Evolutionary conservation across 768 basidiomycete species (phyloP).

Genomic region (Suillus weaverae): DNA sequence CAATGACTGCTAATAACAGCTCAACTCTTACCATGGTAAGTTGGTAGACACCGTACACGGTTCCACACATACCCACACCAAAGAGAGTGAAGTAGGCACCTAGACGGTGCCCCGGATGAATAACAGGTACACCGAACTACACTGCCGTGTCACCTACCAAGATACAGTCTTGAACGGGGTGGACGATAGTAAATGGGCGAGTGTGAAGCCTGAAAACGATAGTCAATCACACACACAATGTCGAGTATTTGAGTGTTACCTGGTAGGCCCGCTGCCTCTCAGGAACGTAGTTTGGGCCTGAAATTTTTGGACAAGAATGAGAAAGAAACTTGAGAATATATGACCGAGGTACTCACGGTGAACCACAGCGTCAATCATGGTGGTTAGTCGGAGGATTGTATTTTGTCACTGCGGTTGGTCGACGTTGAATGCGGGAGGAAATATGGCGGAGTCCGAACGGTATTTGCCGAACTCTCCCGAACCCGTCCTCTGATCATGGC

Average conservation of each 20-base stretch:
- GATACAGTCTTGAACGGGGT: constrained; percentile 62
- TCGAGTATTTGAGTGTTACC: constrained; percentile 37
- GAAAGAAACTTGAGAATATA: neutral
- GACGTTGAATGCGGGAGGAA: constrained; percentile 17
- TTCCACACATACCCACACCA: constrained; percentile 52
- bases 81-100: constrained; percentile 58
- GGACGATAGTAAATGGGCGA: constrained; percentile 58
- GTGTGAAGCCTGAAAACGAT: constrained; percentile 35
- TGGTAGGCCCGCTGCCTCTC: constrained; percentile 69
- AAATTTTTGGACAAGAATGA: constrained; percentile 9
- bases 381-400: constrained; percentile 16
- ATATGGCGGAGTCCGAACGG: constrained; percentile 34
- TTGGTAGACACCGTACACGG: constrained; percentile 48
- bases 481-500: constrained; percentile 46
- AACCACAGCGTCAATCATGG: constrained; percentile 63
- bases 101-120: constrained; percentile 23
- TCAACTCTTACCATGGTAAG: constrained; percentile 43
- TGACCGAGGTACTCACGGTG: constrained; percentile 49
- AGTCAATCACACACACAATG: constrained; percentile 12
- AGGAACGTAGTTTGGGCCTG: constrained; percentile 64
- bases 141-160: constrained; percentile 45
- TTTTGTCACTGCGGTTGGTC: constrained; percentile 14
- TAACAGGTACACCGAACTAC: constrained; percentile 5
- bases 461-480: constrained; percentile 42
- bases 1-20: neutral